Percentiles rank a stretch among this genome's conserved stretches.
Evolutionary conservation across 495 filamentous ascomycete species (phyloP).

Genomic region (Rhypophila decipiens): DNA sequence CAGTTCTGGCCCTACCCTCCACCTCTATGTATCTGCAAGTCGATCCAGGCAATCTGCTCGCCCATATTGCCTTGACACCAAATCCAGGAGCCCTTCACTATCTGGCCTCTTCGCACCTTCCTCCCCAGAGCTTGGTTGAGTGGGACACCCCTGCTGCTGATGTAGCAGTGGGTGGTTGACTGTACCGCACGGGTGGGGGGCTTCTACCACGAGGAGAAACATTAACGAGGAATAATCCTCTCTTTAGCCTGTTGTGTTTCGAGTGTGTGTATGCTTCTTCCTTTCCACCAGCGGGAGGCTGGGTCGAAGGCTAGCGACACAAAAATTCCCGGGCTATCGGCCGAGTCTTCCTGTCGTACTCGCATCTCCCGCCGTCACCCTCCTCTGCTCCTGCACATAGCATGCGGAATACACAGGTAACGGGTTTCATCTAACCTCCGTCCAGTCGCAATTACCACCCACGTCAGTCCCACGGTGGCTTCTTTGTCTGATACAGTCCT

Average conservation of each 20-base stretch:
- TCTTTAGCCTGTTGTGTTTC: conserved; percentile 19
- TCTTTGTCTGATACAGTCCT: background rate
- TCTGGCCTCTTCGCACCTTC: background rate
- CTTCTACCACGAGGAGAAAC: too few relatives aligned
- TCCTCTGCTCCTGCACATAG: background rate
- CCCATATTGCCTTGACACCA: conserved; percentile 12
- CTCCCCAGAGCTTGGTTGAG: conserved; percentile 12
- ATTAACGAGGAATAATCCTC: background rate
- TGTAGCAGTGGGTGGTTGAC: too few relatives aligned
- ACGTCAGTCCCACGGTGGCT: background rate
- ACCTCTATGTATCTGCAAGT: background rate
- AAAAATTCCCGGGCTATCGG: conserved; percentile 19
- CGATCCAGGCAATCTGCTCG: conserved; percentile 5
- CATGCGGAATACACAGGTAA: too few relatives aligned
- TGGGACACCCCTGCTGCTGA: too few relatives aligned
- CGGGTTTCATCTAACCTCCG: too few relatives aligned
- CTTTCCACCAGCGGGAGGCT: conserved; percentile 2
- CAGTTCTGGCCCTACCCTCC: background rate
- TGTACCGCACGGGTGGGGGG: background rate
- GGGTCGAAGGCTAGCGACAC: background rate
- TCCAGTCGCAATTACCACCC: too few relatives aligned
- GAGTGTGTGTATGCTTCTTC: conserved; percentile 15
- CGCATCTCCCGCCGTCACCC: conserved; percentile 1
- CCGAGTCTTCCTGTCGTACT: conserved; percentile 14
- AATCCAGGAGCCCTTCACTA: background rate